A percentile compares a stretch with the other conserved stretches of the same genome.
Evolutionary conservation across 176 grass and related monocot genomes (phyloP).

Genomic region (Metroxylon sagu): DNA sequence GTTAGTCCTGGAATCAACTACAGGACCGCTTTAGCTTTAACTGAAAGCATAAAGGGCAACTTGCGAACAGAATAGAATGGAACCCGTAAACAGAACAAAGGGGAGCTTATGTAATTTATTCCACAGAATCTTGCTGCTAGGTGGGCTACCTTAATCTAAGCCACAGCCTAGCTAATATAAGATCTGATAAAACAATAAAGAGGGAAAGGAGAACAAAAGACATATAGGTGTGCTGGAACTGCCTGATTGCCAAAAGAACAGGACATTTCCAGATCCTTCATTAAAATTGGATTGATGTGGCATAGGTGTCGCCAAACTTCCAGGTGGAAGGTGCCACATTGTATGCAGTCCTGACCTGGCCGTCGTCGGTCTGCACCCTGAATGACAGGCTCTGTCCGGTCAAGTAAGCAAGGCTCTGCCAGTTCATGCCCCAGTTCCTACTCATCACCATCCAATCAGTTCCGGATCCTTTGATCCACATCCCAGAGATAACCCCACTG

Average conservation of each 20-base stretch:
- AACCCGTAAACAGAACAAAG: no score
- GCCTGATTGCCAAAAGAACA: no score
- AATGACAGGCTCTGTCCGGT: slow-evolving; percentile 35
- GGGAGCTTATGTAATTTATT: background rate
- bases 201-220: background rate
- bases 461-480: slow-evolving; percentile 25
- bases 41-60: background rate
- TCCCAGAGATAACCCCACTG: slow-evolving; percentile 35
- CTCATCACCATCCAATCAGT: slow-evolving; percentile 45
- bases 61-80: no score
- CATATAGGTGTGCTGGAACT: no score
- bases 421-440: slow-evolving; percentile 51
- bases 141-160: slow-evolving; percentile 4
- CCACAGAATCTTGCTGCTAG: slow-evolving; percentile 1
- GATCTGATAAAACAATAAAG: background rate
- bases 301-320: slow-evolving; percentile 35
- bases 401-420: slow-evolving; percentile 45
- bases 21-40: background rate
- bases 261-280: background rate
- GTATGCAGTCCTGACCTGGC: slow-evolving; percentile 10
- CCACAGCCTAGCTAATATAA: background rate
- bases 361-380: slow-evolving; percentile 39
- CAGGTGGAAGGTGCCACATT: slow-evolving; percentile 37
- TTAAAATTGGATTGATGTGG: slow-evolving; percentile 3
- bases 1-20: background rate